phyloP scores from a whole-genome alignment of 805 yeast species.

The Yamadazyma sp. region DNA sequence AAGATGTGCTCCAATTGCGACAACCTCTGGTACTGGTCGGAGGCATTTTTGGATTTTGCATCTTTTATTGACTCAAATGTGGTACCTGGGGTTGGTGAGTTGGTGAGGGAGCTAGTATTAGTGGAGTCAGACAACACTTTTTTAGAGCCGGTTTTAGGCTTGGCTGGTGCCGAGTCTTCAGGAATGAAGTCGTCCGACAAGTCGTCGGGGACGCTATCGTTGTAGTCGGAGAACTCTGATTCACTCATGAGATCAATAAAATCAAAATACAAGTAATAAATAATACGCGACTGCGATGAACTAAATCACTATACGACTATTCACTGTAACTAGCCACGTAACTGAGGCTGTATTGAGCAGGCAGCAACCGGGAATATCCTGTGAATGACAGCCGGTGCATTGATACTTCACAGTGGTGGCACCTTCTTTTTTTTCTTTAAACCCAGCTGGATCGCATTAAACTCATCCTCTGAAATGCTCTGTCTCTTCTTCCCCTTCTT shows the following conservation, averaged over 20 bases:
- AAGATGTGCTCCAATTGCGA: constrained; percentile 95
- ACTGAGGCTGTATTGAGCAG: too few species aligned
- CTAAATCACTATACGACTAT: too few species aligned
- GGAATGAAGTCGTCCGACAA: constrained; percentile 21
- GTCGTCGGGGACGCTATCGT: constrained; percentile 5
- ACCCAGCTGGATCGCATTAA: constrained; percentile 44
- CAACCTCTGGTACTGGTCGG: constrained; percentile 86
- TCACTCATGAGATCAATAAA: constrained; percentile 13
- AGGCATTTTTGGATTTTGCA: constrained; percentile 32
- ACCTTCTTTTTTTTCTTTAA: constrained; percentile 28
- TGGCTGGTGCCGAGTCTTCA: constrained; percentile 7
- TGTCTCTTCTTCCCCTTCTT: constrained; percentile 37
- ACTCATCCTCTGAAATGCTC: constrained; percentile 52
- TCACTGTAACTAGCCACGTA: too few species aligned
- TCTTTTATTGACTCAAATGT: constrained; percentile 6
- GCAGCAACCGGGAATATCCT: too few species aligned
- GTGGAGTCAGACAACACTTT: constrained; percentile 26
- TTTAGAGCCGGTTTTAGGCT: background rate
- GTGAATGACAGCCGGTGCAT: too few species aligned
- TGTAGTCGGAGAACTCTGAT: constrained; percentile 12
- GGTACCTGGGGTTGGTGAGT: constrained; percentile 9
- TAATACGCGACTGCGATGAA: too few species aligned
- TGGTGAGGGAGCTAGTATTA: constrained; percentile 15
- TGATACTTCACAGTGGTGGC: too few species aligned
- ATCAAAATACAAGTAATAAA: too few species aligned